Evolutionary conservation across 1,284 basidiomycete species (phyloP).

Genomic region (Sanghuangporus sanghuang): DNA sequence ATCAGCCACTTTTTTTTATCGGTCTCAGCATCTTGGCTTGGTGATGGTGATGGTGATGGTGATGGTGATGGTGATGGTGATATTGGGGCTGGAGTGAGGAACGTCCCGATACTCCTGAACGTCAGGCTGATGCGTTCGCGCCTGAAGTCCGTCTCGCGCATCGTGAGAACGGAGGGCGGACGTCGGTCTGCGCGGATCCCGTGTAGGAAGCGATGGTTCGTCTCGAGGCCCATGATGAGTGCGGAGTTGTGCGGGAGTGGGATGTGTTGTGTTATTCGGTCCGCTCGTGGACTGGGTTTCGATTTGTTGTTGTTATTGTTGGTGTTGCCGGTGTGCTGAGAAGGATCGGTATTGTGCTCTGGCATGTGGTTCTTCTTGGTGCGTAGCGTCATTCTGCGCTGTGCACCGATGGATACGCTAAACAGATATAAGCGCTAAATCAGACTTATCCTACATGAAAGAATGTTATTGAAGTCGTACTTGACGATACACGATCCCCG

Average conservation of each 20-base stretch:
- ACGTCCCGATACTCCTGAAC: slow-evolving; percentile 71
- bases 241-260: slow-evolving; percentile 72
- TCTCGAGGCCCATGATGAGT: slow-evolving; percentile 67
- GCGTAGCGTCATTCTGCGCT: slow-evolving; percentile 64
- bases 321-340: slow-evolving; percentile 21
- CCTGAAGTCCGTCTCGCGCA: slow-evolving; percentile 43
- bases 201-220: slow-evolving; percentile 67
- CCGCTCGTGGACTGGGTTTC: no score
- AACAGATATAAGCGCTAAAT: background rate
- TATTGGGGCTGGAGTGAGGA: slow-evolving; percentile 48
- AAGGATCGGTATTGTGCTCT: slow-evolving; percentile 6
- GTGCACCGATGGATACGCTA: slow-evolving; percentile 62
- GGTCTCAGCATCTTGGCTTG: no score
- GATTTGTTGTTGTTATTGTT: no score
- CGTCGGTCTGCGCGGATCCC: slow-evolving; percentile 69
- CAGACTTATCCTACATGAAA: no score
- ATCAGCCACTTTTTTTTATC: no score
- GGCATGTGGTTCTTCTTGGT: slow-evolving; percentile 45
- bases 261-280: slow-evolving; percentile 49
- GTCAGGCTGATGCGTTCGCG: slow-evolving; percentile 74
- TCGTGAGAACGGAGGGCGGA: slow-evolving; percentile 41
- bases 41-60: no score
- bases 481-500: slow-evolving; percentile 68
- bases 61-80: no score
- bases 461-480: no score